Evolutionary conservation across 139 green algal genomes (phyloP).

Genomic region (Gonium pectorale): DNA sequence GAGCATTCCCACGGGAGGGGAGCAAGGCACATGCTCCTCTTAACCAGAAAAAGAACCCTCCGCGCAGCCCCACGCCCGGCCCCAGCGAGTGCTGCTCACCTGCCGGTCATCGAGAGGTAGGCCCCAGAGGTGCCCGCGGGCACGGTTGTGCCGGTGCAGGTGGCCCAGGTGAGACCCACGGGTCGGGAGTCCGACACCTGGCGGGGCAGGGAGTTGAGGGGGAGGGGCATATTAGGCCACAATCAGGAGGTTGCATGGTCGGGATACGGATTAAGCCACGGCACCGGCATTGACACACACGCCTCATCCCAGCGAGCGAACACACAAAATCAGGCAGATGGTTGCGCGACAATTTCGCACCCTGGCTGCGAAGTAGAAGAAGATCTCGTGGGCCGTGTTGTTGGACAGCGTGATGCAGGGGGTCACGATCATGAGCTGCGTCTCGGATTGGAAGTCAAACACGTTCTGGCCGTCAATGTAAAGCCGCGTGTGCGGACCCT

Average conservation of each 20-base stretch:
- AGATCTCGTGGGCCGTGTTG: slow-evolving; percentile 5
- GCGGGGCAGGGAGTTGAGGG: background rate
- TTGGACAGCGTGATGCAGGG: slow-evolving; percentile 18
- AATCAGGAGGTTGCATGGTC: too few relatives aligned
- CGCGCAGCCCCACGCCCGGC: too few relatives aligned
- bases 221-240: too few relatives aligned
- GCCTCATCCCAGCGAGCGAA: background rate
- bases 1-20: too few relatives aligned
- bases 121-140: background rate
- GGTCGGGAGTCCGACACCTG: too few relatives aligned
- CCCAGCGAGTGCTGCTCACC: too few relatives aligned
- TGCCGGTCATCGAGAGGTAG: background rate
- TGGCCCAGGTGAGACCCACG: slow-evolving; percentile 20
- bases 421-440: background rate
- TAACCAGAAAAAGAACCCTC: too few relatives aligned
- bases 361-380: slow-evolving; percentile 12
- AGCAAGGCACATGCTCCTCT: too few relatives aligned
- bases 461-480: slow-evolving; percentile 25
- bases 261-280: too few relatives aligned
- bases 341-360: background rate
- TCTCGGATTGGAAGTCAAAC: slow-evolving; percentile 10
- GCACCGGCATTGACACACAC: too few relatives aligned
- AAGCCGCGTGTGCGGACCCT: slow-evolving; percentile 20
- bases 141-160: background rate
- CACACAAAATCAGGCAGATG: background rate